These are phyloP conservation scores for Phellinidium pouzarii DNA, from an alignment of 1,284 basidiomycete species.

Conservation along the genomic window DNA sequence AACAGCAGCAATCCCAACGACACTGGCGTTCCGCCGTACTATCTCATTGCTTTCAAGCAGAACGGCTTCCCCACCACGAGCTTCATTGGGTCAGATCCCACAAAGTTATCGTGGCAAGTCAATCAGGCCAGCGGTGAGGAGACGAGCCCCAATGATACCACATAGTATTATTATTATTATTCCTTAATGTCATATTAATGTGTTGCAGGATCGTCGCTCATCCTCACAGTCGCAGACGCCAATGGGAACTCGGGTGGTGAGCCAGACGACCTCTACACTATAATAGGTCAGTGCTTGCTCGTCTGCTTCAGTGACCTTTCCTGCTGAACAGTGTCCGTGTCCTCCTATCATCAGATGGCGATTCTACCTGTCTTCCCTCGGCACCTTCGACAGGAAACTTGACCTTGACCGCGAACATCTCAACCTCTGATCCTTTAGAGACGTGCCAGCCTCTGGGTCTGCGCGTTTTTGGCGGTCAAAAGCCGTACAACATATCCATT, in stretches of 20 bases:
- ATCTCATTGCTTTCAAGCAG: constrained; percentile 40
- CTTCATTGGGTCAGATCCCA: constrained; percentile 33
- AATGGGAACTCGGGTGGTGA: constrained; percentile 37
- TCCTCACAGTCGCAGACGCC: constrained; percentile 41
- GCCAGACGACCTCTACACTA: constrained; percentile 28
- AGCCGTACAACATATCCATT: constrained; percentile 42
- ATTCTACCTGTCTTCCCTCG: constrained; percentile 9
- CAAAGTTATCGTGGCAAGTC: constrained; percentile 37
- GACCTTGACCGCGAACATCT: constrained; percentile 37
- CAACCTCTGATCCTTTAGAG: constrained; percentile 27
- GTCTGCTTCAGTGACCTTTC: not conserved
- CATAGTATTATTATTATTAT: not conserved
- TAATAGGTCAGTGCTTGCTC: constrained; percentile 28
- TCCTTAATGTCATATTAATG: not conserved
- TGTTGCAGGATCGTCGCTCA: constrained; percentile 33
- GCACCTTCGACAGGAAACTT: constrained; percentile 25
- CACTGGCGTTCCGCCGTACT: constrained; percentile 38
- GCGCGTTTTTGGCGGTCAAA: constrained; percentile 37
- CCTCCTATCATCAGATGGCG: constrained; percentile 4
- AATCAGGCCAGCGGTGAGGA: constrained; percentile 36
- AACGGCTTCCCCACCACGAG: constrained; percentile 36
- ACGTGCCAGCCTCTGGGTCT: constrained; percentile 46
- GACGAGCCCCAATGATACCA: too few relatives aligned
- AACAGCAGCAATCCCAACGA: not conserved
- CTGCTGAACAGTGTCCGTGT: not conserved